These are phyloP conservation scores for Monosporascus sp. DNA, from an alignment of 2,329 filamentous ascomycete species.

Conservation along the genomic window DNA sequence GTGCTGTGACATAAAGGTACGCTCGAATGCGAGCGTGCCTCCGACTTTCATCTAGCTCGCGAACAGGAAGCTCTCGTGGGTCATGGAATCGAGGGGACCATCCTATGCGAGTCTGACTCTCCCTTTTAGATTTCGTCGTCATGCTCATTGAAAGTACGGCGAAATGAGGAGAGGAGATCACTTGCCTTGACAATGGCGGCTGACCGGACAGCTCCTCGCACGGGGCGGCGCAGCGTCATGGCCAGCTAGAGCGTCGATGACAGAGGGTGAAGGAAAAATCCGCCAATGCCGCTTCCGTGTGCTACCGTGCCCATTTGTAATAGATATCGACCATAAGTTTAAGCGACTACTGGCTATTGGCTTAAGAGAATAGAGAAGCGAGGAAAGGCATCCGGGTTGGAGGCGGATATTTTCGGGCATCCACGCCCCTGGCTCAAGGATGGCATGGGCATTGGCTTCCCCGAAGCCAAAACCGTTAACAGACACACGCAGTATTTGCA, in stretches of 20 bases:
- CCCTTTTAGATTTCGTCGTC: background rate
- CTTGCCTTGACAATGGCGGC: slow-evolving; percentile 9
- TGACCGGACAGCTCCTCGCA: slow-evolving; percentile 9
- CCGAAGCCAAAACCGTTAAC: slow-evolving; percentile 14
- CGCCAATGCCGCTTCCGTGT: background rate
- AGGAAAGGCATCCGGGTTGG: background rate
- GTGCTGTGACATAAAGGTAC: background rate
- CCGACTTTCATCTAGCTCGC: slow-evolving; percentile 6
- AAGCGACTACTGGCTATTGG: slow-evolving; percentile 7
- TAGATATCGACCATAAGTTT: slow-evolving; percentile 1
- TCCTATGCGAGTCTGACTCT: slow-evolving; percentile 5
- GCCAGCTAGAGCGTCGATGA: slow-evolving; percentile 8
- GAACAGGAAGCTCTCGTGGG: slow-evolving; percentile 4
- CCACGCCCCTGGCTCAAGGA: slow-evolving; percentile 15
- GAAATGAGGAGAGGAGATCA: background rate
- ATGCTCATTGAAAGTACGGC: background rate
- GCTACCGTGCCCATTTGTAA: slow-evolving; percentile 1
- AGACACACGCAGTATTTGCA: slow-evolving; percentile 1
- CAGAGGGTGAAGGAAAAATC: slow-evolving; percentile 13
- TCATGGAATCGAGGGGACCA: slow-evolving; percentile 7
- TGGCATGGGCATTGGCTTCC: slow-evolving; percentile 12
- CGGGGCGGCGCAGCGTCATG: slow-evolving; percentile 9
- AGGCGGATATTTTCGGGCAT: background rate
- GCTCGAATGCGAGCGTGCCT: slow-evolving; percentile 5
- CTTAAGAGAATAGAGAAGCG: slow-evolving; percentile 2